Base-by-base conservation (phyloP, 2,329 filamentous ascomycete species). In the Macrophomina phaseolina region DNA sequence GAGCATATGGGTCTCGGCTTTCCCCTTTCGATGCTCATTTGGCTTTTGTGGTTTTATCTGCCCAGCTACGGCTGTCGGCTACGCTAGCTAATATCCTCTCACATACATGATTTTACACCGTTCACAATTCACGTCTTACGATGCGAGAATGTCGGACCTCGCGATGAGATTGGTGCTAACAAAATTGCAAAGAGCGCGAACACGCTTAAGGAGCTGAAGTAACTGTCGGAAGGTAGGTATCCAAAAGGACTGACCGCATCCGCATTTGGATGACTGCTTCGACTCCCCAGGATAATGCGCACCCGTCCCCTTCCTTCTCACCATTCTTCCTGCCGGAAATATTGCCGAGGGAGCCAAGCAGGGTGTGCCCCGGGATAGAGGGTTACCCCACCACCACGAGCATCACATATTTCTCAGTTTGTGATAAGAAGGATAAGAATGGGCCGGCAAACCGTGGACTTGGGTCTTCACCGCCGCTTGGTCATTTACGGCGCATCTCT, bases 1-100 rank as follows among this genome's bases (percentile, higher is more conserved):
- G 58, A 62, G 58, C 58, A 64, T 64, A 45, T 34, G 38, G 61
- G 32, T 64, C 48, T 53, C 49, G 46, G 61, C 61, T 53, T 52
- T 28, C 23, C 30, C 18, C 34, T 38, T 38, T 55, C 34, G 49
- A 14, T 38, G 5, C 18, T 45, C 18, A 23, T n/a, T 60, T 34
- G 45, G 56, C 46, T 62, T 62, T 36, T 36, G n/a, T 48, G 32
- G n/a, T 62, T 23, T 38, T 36, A 34, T n/a, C 30, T 12, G 45
- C 58, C 58, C 58, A 23, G 58, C 58, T 30, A 51, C 58, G 58
- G 45, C 45, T 62, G 58, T 49, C 6, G 58, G 58, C 58, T 49
- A 18, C 40, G 23, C n/a, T 62, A 62, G 42, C 58, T 62, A 62
- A 62, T 62, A 62, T 62, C 58, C 45, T 46, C 56, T 36, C 42